These are phyloP conservation scores for Pseudogymnoascus sp. DNA, from an alignment of 2,329 filamentous ascomycete species.

Conservation along the genomic window DNA sequence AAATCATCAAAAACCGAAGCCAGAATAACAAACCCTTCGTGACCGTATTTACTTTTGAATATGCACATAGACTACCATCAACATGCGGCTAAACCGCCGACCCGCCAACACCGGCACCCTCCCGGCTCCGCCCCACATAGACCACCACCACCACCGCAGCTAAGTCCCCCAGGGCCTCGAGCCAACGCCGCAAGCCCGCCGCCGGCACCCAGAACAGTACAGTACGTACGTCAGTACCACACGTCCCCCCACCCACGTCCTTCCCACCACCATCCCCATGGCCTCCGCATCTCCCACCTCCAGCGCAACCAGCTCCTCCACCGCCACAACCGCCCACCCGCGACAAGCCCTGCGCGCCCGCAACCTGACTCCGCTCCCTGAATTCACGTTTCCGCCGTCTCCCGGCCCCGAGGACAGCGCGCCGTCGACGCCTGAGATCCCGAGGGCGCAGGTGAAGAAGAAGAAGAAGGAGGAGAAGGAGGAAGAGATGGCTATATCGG, in stretches of 20 bases:
- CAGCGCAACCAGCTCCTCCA: conserved; percentile 98
- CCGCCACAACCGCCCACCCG: conserved; percentile 86
- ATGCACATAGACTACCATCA: background rate
- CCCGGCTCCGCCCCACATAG: background rate
- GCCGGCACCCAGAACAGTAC: background rate
- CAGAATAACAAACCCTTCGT: background rate
- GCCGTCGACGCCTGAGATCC: background rate
- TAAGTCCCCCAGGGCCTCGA: background rate
- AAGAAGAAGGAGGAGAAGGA: conserved; percentile 9
- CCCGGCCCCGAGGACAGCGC: background rate
- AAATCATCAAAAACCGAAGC: background rate
- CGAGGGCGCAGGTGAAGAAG: background rate
- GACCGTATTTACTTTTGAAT: background rate
- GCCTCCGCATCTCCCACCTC: conserved; percentile 68
- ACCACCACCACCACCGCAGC: background rate
- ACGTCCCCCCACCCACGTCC: background rate
- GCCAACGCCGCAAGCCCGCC: background rate
- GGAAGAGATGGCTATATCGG: conserved; percentile 20
- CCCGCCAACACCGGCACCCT: background rate
- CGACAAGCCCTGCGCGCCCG: conserved; percentile 74
- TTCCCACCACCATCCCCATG: conserved; percentile 55
- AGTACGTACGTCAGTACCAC: background rate
- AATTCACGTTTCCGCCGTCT: conserved; percentile 3
- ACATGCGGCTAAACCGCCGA: conserved; percentile 2
- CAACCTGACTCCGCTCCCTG: background rate